These are phyloP conservation scores for Pleurotus citrinopileatus DNA, from an alignment of 768 basidiomycete genomes.

Conservation along the genomic window DNA sequence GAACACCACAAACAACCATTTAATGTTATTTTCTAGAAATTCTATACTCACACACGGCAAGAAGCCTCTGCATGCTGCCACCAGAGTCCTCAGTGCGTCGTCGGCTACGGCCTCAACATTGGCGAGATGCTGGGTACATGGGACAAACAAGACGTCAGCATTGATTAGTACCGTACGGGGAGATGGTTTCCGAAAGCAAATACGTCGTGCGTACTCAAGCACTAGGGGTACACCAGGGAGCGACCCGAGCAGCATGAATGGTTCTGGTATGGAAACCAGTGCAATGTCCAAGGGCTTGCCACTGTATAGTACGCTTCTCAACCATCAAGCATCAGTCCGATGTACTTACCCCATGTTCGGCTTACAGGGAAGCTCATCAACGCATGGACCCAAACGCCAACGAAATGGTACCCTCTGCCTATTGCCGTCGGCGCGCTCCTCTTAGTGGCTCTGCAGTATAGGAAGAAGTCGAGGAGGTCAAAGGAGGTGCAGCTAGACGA, in stretches of 20 bases:
- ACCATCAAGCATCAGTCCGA: background rate
- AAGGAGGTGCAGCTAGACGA: slow-evolving; percentile 78
- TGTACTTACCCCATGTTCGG: slow-evolving; percentile 9
- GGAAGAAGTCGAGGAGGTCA: slow-evolving; percentile 50
- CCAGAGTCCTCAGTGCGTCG: slow-evolving; percentile 48
- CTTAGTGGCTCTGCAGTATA: slow-evolving; percentile 74
- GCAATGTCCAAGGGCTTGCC: slow-evolving; percentile 31
- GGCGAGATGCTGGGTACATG: slow-evolving; percentile 49
- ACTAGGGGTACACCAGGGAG: slow-evolving; percentile 16
- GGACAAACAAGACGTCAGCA: slow-evolving; percentile 51
- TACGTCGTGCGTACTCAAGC: slow-evolving; percentile 36
- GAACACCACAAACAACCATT: background rate
- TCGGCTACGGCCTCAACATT: slow-evolving; percentile 46
- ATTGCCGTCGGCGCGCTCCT: slow-evolving; percentile 88
- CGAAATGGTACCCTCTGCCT: slow-evolving; percentile 94
- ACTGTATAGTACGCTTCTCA: slow-evolving; percentile 45
- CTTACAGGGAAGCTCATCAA: slow-evolving; percentile 58
- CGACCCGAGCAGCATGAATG: slow-evolving; percentile 19
- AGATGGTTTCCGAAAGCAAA: slow-evolving; percentile 22
- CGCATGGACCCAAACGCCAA: slow-evolving; percentile 86
- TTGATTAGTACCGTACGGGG: slow-evolving; percentile 41
- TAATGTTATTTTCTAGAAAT: slow-evolving; percentile 52
- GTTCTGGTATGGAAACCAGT: slow-evolving; percentile 16
- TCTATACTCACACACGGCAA: slow-evolving; percentile 48
- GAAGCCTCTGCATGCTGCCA: slow-evolving; percentile 56